A percentile compares a stretch with the other conserved stretches of the same genome.
Evolutionary conservation across 108 stramenopile species (phyloP).

Genomic region (Fistulifera solaris): DNA sequence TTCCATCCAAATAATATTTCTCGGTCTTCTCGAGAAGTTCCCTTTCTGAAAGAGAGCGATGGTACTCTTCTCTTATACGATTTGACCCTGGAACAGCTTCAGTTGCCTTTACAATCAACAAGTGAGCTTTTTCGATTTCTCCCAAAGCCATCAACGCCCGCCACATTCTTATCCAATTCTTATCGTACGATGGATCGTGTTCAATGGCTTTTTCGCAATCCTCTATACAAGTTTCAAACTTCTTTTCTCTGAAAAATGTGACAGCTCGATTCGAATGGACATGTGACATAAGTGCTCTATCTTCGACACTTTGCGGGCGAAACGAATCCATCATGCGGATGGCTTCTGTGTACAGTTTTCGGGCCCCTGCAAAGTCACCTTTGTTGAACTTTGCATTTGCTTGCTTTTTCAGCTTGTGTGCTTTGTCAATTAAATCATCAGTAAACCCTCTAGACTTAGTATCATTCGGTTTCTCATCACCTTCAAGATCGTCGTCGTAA

Average conservation of each 20-base stretch:
- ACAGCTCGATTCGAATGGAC: conserved; percentile 43
- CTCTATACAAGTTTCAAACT: conserved; percentile 24
- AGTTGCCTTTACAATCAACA: conserved; percentile 27
- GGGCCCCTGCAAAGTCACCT: conserved; percentile 32
- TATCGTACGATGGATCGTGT: conserved; percentile 31
- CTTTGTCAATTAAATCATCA: conserved; percentile 11
- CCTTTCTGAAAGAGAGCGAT: conserved; percentile 16
- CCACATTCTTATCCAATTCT: conserved; percentile 44
- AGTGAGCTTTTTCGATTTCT: conserved; percentile 29
- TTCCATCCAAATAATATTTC: conserved; percentile 14
- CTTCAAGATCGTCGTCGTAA: no score
- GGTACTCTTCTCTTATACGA: conserved; percentile 24
- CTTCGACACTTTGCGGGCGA: conserved; percentile 9
- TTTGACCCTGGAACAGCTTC: conserved; percentile 27
- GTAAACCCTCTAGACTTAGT: not conserved
- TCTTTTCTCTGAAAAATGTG: conserved; percentile 39
- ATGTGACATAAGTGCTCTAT: conserved; percentile 21
- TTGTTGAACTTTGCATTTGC: conserved; percentile 48
- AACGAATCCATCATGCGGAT: conserved; percentile 18
- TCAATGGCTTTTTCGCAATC: conserved; percentile 41
- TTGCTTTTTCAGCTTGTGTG: conserved; percentile 41
- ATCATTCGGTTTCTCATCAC: not conserved
- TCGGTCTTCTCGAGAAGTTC: conserved; percentile 20
- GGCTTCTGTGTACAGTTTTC: conserved; percentile 32
- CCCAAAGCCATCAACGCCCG: conserved; percentile 44